These are phyloP conservation scores for Kregervanrija delftensis DNA, from an alignment of 805 yeast species.

Conservation along the genomic window DNA sequence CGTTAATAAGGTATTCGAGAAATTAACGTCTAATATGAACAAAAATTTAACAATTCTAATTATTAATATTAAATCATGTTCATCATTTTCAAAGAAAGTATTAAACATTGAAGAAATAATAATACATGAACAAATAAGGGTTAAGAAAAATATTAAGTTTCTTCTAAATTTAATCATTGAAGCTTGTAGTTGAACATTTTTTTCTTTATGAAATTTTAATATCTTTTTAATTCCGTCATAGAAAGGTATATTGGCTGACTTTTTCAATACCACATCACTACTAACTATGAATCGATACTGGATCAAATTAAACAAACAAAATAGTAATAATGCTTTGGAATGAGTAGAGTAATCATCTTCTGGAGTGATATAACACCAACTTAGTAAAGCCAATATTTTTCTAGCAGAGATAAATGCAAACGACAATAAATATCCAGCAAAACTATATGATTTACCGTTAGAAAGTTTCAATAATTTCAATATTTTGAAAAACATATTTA, in stretches of 20 bases:
- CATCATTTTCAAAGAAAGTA: background rate
- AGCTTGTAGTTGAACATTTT: background rate
- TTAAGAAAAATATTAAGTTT: background rate
- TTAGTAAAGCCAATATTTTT: conserved; percentile 21
- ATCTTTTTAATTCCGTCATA: conserved; percentile 17
- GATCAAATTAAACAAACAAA: conserved; percentile 17
- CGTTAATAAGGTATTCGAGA: conserved; percentile 3
- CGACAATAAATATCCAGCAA: conserved; percentile 10
- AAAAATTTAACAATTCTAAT: conserved; percentile 1
- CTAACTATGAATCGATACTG: conserved; percentile 24
- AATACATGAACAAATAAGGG: background rate
- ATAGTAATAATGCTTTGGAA: conserved; percentile 21
- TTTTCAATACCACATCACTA: conserved; percentile 5
- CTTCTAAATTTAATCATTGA: conserved; percentile 2
- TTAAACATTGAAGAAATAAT: conserved; percentile 1
- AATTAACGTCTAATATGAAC: conserved; percentile 5
- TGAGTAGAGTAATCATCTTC: conserved; percentile 24
- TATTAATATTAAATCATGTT: background rate
- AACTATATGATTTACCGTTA: no score
- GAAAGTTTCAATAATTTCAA: conserved; percentile 3
- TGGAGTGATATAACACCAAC: conserved; percentile 23
- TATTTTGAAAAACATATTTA: conserved; percentile 5
- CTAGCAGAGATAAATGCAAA: conserved; percentile 21
- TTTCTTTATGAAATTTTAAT: background rate
- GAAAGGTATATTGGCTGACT: conserved; percentile 3